Evolutionary conservation across 73 alveolate species (phyloP), one percentile per base, ranked within the genome.

Genomic region (Paramecium pentaurelia): DNA sequence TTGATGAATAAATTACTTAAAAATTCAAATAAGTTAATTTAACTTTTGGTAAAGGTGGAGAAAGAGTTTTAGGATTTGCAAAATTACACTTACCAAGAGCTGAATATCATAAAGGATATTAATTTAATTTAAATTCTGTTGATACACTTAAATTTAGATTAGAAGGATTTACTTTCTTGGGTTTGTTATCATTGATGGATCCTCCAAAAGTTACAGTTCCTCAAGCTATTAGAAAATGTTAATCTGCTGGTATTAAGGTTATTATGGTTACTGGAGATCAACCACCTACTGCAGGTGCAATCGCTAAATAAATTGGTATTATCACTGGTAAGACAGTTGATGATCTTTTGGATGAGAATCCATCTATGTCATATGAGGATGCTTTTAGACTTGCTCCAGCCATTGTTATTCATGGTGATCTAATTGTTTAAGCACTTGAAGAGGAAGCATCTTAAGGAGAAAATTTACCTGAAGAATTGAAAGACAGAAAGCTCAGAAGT

Each of bases 241-340:
- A 96, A 92, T 64, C 95, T 28, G 99, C 99, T 70, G 98, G 99
- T 77, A 96, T 97, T 70, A 97, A 97, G 95, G 99, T 96, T 70
- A 97, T 97, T 86, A 97, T 97, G 99, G 99, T 97, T 10, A 97
- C 99, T 40, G 97, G 97, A 16, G 99, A 97, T 94, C 95, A 97
- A 92, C 97, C 98, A 4, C 97, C 97, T 30, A 97, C 99, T 6
- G 99, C 99, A 7, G 99, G 99, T 59, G 97, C 98, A 10, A 97
- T 97, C 47, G 96, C 98, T 14, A 77, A 93, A 58, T 92, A 88
- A 83, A 97, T 95, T 86, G 94, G 93, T 86, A 95, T 95, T 80
- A 91, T 96, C 80, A 93, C 96, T n/a, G 92, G 92, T 20, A 88
- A 87, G 38, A 28, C 95, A 3, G 86, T 73, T 37, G 96, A 94